Base-by-base conservation (phyloP, 352 stramenopile species). In the Paralagenidium karlingii region DNA sequence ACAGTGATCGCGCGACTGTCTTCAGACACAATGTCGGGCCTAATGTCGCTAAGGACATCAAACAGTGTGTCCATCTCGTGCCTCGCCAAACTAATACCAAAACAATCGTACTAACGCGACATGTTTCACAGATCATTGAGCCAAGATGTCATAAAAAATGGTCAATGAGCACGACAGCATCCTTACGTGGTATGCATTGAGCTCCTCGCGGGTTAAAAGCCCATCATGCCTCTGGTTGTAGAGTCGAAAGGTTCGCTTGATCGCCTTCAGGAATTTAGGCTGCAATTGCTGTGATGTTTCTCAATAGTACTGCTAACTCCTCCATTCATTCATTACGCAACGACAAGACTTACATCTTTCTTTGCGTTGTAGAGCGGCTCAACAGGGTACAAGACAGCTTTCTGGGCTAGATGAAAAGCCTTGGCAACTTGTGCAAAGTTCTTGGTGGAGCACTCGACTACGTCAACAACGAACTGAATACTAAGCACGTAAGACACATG, bases 181-280 rank as follows among this genome's bases (percentile, higher is more conserved):
- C n/a, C n/a, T n/a, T n/a, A n/a, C n/a, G n/a, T 94, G 82, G 43
- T 91, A 93, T 34, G 88, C 70, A 34, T 93, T 93, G 20, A 94
- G 60, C 43, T 94, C 82, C 11, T 88, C 70, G 7, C 82, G 70
- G 39, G 58, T 92, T 13, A 94, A 55, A 18, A 91, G 59, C 0
- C 81, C 82, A 29, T 75, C 81, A 25, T 71, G 68, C 41, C 92
- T 77, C 10, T 63, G 63, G 34, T 93, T 82, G 46, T 88, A 93
- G 22, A 93, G 51, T 1, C 79, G 79, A 38, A 94, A 94, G 5
- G 75, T 68, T n/a, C 82, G 66, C 42, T 84, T 91, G 38, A 94
- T 88, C 1, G 76, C 81, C 33, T 84, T 86, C 10, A 81, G 42
- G 30, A 76, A 93, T 33, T 77, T 84, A 34, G 75, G 68, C 47